Base-by-base conservation (phyloP, 345 rosid genomes). In the Erucastrum elatum region DNA sequence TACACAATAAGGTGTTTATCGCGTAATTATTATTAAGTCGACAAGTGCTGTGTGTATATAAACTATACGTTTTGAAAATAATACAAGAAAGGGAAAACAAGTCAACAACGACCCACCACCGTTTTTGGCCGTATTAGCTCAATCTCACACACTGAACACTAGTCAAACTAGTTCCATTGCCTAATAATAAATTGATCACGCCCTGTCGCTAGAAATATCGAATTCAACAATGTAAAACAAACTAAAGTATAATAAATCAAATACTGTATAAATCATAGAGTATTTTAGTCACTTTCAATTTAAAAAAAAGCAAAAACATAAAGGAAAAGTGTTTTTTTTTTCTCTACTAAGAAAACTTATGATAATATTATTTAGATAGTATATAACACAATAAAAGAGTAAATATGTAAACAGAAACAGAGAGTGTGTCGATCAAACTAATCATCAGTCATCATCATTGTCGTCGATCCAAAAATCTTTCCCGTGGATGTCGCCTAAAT, bases 71-170 rank as follows among this genome's bases (percentile, higher is more conserved):
- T 11, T 31, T 60, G 12, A 53, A 17, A 13, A 4, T 49, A 41
- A 8, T 30, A 0, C 1, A 29, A 25, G 46, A 60, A 59, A 1
- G 3, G 29, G 4, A 12, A 74, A 74, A 74, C 6, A 9, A 69
- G 82, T 80, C 82, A 80, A 80, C 75, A 79, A 63, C 79, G 15
- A 80, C 79, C 79, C 75, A 74, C 75, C 79, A 69, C 75, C 30
- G 27, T 53, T 62, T 74, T 74, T 74, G 79, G 71, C 39, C 71
- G 35, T 55, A 80, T 74, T 80, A 74, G 75, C 78, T 62, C 61
- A 63, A 26, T 63, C 66, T 78, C 75, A 79, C 77, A 79, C 72
- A 41, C 33, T 59, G 53, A 35, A 12, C 78, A 64, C 35, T 79
- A 27, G 70, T 74, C 71, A 67, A 74, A 65, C 30, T 58, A 1